Evolutionary conservation across 345 rosid species (phyloP), one percentile per base, ranked within the genome.

Genomic region (Eucalyptus curtisii): DNA sequence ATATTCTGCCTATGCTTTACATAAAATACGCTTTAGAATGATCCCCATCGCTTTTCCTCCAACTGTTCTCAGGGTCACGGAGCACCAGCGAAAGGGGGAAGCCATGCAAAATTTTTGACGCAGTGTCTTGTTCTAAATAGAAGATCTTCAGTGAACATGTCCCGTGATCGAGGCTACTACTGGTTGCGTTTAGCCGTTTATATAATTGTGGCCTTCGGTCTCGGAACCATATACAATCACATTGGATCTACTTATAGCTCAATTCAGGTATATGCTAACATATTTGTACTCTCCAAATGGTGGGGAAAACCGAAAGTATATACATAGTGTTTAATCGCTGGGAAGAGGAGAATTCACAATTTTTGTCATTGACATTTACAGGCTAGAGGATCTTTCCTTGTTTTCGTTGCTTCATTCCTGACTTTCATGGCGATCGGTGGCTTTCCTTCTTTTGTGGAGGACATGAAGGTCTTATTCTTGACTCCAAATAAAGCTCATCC

Each of bases 341-440:
- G 37, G 50, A 66, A 44, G 37, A 55, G 45, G 50, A 40, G 16
- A 68, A 45, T 10, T 47, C 50, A 49, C 49, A 2, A 12, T 5
- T 53, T 71, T 19, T 48, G 45, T 44, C 85, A 5, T 37, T 37
- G 82, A 37, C 52, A 71, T 24, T 55, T 82, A 25, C 89, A 88
- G 89, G 87, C 87, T 42, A 88, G 87, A 85, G 89, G 89, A 61
- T 59, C 89, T 0, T 42, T 88, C 22, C 48, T 85, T 30, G 53
- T 84, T 71, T 88, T 84, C 82, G 24, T 88, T 22, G 55, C 89
- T 59, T 25, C 89, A 44, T 88, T 82, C 87, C 80, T 88, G 76
- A 88, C 89, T 27, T 88, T 57, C 55, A 88, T 88, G 89, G 31
- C 89, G 24, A 88, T 85, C 24, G 89, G 89, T 48, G 89, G 89